Conservation (phyloP, 176 grass and related monocot genomes). For the Guadua angustifolia region DNA sequence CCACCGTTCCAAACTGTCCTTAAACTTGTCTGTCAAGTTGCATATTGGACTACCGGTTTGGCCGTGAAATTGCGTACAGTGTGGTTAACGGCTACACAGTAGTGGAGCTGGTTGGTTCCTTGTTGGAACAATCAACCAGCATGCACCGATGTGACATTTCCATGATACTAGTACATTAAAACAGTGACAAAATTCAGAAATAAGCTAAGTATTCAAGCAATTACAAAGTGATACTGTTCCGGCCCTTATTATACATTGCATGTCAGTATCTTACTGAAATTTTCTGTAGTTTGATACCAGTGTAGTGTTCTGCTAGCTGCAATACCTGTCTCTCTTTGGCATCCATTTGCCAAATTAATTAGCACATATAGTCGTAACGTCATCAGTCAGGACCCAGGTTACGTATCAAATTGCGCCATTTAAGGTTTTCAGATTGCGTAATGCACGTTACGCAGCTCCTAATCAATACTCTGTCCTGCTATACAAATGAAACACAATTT, state of each 20-base stretch:
- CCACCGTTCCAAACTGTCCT: background rate
- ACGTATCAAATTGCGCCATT: slow-evolving; percentile 7
- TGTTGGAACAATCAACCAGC: slow-evolving; percentile 30
- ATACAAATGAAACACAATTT: background rate
- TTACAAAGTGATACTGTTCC: background rate
- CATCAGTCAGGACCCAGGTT: background rate
- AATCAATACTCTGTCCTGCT: background rate
- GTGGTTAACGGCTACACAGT: background rate
- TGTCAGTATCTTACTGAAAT: background rate
- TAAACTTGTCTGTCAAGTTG: background rate
- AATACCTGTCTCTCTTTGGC: background rate
- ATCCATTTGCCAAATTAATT: background rate
- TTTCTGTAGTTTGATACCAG: slow-evolving; percentile 1
- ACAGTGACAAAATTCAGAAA: slow-evolving; percentile 23
- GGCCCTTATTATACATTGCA: background rate
- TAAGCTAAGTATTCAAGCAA: background rate
- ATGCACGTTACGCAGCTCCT: background rate
- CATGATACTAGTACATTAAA: slow-evolving; percentile 24
- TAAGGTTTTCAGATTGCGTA: slow-evolving; percentile 20
- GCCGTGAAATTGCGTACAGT: background rate
- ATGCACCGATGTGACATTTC: slow-evolving; percentile 25
- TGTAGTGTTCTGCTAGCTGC: background rate
- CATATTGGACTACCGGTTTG: too few species aligned
- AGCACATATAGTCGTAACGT: background rate
- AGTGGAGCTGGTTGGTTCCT: background rate